phyloP scores from a whole-genome alignment of 257 asterid species.

The Fraxinus pennsylvanica region DNA sequence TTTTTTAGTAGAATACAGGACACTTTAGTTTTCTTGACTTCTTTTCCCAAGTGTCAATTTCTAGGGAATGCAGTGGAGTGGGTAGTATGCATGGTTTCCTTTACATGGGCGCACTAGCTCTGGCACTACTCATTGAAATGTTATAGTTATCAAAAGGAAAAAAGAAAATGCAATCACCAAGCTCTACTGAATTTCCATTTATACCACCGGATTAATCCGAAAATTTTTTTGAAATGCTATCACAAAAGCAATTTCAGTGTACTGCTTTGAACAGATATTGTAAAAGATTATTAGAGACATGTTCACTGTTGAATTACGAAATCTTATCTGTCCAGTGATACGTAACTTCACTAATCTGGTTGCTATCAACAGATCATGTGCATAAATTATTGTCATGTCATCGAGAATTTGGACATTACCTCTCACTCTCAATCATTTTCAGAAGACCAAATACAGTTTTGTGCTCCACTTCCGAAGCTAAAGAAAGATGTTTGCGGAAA shows the following conservation, averaged over 20 bases:
- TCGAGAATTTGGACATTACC: slow-evolving; percentile 43
- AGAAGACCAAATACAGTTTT: slow-evolving; percentile 89
- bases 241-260: background rate
- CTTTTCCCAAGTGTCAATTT: background rate
- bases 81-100: background rate
- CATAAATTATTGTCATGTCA: slow-evolving; percentile 4
- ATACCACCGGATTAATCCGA: slow-evolving; percentile 2
- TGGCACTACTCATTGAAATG: background rate
- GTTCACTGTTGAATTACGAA: slow-evolving; percentile 16
- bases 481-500: slow-evolving; percentile 87
- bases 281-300: background rate
- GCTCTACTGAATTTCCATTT: background rate
- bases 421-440: slow-evolving; percentile 88
- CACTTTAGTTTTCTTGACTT: background rate
- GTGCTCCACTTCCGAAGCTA: slow-evolving; percentile 89
- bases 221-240: background rate
- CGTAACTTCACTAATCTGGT: slow-evolving; percentile 8
- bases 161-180: background rate
- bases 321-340: background rate
- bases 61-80: background rate
- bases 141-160: background rate
- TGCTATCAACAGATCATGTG: background rate
- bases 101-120: background rate
- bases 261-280: background rate
- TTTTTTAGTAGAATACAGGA: background rate